These are phyloP conservation scores for Theobroma cacao DNA, from an alignment of 345 rosid genomes.

Conservation along the genomic window DNA sequence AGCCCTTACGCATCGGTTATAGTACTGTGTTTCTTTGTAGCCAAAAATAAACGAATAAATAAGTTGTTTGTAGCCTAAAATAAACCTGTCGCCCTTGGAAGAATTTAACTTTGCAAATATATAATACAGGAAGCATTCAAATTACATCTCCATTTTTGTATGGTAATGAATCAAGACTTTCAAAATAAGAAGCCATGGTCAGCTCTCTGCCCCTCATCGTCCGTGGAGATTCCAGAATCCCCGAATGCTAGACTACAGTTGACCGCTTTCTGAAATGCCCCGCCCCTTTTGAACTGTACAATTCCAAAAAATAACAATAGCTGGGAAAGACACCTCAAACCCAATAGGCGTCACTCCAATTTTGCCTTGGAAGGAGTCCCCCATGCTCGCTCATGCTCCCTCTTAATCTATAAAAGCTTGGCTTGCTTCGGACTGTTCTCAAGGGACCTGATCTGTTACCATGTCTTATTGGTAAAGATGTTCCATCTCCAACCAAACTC, in stretches of 20 bases:
- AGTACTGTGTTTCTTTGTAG: too few relatives aligned
- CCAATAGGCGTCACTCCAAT: conserved; percentile 33
- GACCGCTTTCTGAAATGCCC: conserved; percentile 14
- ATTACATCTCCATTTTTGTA: conserved; percentile 35
- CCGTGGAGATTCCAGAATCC: conserved; percentile 8
- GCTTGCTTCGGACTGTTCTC: conserved; percentile 67
- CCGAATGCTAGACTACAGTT: conserved; percentile 13
- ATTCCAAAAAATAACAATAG: conserved; percentile 6
- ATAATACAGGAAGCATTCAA: conserved; percentile 25
- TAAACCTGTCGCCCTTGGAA: neutral
- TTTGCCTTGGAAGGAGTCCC: conserved; percentile 44
- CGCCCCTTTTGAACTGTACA: conserved; percentile 32
- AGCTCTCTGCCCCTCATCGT: conserved; percentile 1
- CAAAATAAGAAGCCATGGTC: conserved; percentile 29
- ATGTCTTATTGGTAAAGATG: conserved; percentile 54
- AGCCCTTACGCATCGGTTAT: neutral
- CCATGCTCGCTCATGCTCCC: conserved; percentile 99
- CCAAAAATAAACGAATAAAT: too few relatives aligned
- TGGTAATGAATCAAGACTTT: conserved; percentile 35
- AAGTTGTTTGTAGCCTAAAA: neutral
- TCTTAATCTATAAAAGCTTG: conserved; percentile 59
- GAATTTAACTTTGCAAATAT: conserved; percentile 16
- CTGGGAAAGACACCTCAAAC: conserved; percentile 21
- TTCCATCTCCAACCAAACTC: conserved; percentile 44
- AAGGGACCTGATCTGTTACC: conserved; percentile 94